These are phyloP conservation scores for Xylaria palmicola DNA, from an alignment of 495 filamentous ascomycete genomes.

Conservation along the genomic window DNA sequence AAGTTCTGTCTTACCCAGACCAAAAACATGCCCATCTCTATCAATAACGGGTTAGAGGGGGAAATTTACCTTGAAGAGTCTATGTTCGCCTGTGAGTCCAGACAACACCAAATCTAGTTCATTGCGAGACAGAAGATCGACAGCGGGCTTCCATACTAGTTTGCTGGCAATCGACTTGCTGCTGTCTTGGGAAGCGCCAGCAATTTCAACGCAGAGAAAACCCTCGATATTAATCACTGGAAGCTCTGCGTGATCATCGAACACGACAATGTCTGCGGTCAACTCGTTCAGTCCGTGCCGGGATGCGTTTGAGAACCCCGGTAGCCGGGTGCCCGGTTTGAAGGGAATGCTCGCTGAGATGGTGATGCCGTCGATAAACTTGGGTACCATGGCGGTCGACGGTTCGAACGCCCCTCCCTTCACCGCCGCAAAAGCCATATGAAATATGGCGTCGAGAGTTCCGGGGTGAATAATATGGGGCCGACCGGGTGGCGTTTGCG, in stretches of 20 bases:
- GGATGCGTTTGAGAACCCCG: neutral
- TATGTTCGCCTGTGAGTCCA: neutral
- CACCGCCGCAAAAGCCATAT: constrained; percentile 29
- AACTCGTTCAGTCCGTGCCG: neutral
- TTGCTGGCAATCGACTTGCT: neutral
- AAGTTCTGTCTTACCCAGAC: neutral
- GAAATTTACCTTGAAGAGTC: no score
- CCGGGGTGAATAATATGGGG: constrained; percentile 50
- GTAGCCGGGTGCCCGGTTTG: neutral
- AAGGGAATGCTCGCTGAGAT: constrained; percentile 14
- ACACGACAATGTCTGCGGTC: neutral
- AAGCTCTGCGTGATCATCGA: neutral
- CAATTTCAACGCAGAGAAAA: neutral
- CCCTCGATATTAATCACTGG: neutral
- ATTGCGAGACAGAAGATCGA: neutral
- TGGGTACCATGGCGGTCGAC: constrained; percentile 16
- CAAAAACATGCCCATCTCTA: no score
- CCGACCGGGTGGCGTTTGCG: constrained; percentile 30
- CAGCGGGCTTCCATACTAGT: neutral
- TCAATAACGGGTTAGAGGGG: no score
- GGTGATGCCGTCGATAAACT: constrained; percentile 20
- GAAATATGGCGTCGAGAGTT: constrained; percentile 43
- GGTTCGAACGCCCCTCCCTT: neutral
- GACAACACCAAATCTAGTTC: neutral
- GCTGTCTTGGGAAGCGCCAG: neutral